Conservation (phyloP, 495 filamentous ascomycete genomes). For the Penicillium odoratum region DNA sequence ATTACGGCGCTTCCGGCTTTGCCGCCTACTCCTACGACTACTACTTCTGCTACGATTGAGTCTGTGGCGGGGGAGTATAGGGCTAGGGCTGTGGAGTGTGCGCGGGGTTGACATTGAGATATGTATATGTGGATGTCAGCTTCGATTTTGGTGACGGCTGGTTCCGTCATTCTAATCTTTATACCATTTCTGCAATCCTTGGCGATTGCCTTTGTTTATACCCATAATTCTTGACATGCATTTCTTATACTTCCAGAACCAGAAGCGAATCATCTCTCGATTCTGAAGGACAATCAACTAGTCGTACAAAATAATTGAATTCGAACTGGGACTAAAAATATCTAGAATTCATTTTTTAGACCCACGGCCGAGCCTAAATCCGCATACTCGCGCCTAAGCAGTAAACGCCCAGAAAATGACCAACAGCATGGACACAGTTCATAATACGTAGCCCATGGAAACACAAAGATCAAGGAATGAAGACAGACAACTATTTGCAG, state of each 20-base stretch:
- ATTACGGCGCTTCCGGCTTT: conserved; percentile 44
- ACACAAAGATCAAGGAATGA: conserved; percentile 4
- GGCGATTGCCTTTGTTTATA: background rate
- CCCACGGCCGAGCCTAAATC: conserved; percentile 12
- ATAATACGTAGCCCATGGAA: conserved; percentile 21
- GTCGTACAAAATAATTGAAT: background rate
- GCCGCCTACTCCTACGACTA: conserved; percentile 22
- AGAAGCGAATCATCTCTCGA: background rate
- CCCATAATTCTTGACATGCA: background rate
- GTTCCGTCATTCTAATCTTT: background rate
- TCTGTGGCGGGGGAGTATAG: conserved; percentile 13
- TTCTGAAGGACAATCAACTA: conserved; percentile 4
- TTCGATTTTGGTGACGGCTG: background rate
- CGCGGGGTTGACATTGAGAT: conserved; percentile 10
- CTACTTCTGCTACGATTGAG: conserved; percentile 10
- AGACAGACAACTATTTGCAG: conserved; percentile 45
- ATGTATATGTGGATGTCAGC: background rate
- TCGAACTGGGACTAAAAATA: conserved; percentile 1
- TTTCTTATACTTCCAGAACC: background rate
- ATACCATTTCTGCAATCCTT: background rate
- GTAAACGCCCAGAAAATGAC: conserved; percentile 16
- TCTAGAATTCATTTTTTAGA: conserved; percentile 20
- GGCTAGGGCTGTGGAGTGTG: conserved; percentile 18
- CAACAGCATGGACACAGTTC: conserved; percentile 13
- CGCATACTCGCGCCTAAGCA: conserved; percentile 20